Evolutionary conservation across 208 protist species (phyloP), one percentile per base, ranked within the genome.

Genomic region (Leptomonas seymouri): DNA sequence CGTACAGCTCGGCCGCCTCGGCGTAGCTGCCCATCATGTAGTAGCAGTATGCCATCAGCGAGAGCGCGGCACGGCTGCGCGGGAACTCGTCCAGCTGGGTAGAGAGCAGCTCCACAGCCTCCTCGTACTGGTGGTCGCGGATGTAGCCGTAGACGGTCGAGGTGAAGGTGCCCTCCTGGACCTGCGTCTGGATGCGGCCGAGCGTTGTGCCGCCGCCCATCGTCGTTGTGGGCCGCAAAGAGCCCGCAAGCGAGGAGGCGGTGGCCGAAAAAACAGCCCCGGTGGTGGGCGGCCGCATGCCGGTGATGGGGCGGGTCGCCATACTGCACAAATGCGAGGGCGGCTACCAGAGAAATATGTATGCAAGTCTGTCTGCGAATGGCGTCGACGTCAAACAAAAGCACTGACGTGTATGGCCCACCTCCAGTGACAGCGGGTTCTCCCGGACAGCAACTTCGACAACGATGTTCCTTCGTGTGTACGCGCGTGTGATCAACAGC

Each of bases 21-120:
- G 66, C 84, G 79, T 95, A 99, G 63, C 98, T 93, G 44, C 97
- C 92, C 41, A 96, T 80, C 71, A 97, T 87, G 82, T 98, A 99
- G 79, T 97, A 93, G 80, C 95, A 98, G 84, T 98, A 99, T 11
- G 85, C 98, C 71, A 99, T 89, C 16, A 99, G 87, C 5, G 96
- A 98, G n/a, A 98, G 76, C n/a, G 97, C 95, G 0, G 97, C 97
- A 23, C 97, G 90, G 64, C 89, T 98, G n/a, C 91, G 88, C 0
- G 97, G 96, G 78, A 98, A 99, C 58, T 95, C 86, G 60, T 97
- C 86, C 56, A 98, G 76, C 80, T 98, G 90, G 41, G 79, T 74
- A 16, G 82, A 64, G 23, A 99, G 87, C 51, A 98, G 77, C 74
- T 91, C 81, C 60, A 97, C 89, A 8, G 91, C 97, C 74, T 98